Conservation (phyloP, 352 stramenopile species). For the Elongisporangium undulatum region DNA sequence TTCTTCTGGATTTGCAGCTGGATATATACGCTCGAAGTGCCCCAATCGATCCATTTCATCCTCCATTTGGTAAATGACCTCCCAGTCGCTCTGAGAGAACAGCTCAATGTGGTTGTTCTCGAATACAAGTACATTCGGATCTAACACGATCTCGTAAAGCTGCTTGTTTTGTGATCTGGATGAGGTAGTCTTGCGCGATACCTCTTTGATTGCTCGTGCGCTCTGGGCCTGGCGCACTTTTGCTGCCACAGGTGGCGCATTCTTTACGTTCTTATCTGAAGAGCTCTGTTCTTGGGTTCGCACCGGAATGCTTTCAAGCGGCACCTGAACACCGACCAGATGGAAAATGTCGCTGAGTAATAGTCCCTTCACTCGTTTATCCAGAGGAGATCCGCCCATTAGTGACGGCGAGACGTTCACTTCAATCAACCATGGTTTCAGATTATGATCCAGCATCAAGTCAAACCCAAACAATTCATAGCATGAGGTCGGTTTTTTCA, state of each 20-base stretch:
- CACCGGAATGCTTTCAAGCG: conserved; percentile 20
- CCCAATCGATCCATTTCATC: conserved; percentile 66
- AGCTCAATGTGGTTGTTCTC: conserved; percentile 45
- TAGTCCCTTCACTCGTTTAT: conserved; percentile 71
- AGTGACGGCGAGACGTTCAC: conserved; percentile 77
- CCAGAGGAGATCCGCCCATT: conserved; percentile 72
- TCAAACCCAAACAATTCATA: conserved; percentile 81
- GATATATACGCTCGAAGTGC: conserved; percentile 74
- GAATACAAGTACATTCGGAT: conserved; percentile 32
- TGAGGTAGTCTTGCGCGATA: background rate
- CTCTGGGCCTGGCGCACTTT: background rate
- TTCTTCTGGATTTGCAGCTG: conserved; percentile 14
- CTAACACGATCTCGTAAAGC: conserved; percentile 53
- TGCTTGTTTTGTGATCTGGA: conserved; percentile 25
- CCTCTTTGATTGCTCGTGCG: background rate
- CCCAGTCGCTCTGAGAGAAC: conserved; percentile 51
- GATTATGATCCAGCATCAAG: conserved; percentile 55
- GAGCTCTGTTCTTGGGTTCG: background rate
- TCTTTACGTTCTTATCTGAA: background rate
- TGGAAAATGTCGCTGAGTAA: conserved; percentile 80
- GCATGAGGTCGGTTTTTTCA: conserved; percentile 40
- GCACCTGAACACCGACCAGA: conserved; percentile 59
- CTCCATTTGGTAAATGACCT: conserved; percentile 58
- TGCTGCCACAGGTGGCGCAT: background rate
- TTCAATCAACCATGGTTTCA: conserved; percentile 67